These are phyloP conservation scores for Coniochaeta ligniaria DNA, from an alignment of 2,329 filamentous ascomycete genomes.

Conservation along the genomic window DNA sequence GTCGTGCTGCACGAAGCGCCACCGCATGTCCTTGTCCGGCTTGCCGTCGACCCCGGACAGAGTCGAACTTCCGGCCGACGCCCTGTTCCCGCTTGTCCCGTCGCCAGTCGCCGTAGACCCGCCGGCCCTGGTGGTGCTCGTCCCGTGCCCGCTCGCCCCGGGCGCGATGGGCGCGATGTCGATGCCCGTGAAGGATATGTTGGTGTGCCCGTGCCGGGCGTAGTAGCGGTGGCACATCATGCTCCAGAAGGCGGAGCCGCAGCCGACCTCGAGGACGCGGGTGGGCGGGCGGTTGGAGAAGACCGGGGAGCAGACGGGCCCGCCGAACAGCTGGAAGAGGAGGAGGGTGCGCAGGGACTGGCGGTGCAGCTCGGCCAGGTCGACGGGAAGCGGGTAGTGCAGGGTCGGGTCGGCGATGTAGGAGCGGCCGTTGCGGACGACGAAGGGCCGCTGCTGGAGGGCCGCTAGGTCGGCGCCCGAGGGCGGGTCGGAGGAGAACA, in stretches of 20 bases:
- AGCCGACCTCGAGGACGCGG: slow-evolving; percentile 78
- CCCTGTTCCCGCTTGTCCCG: slow-evolving; percentile 1
- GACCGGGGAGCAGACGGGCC: slow-evolving; percentile 66
- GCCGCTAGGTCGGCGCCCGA: slow-evolving; percentile 30
- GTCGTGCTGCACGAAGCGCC: slow-evolving; percentile 86
- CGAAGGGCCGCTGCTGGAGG: slow-evolving; percentile 45
- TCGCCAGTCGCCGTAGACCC: not conserved
- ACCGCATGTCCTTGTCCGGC: slow-evolving; percentile 67
- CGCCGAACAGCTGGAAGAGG: slow-evolving; percentile 72
- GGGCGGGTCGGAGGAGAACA: slow-evolving; percentile 40
- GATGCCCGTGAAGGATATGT: slow-evolving; percentile 73
- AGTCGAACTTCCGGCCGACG: slow-evolving; percentile 5
- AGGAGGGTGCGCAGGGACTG: slow-evolving; percentile 80
- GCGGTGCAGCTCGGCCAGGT: slow-evolving; percentile 79
- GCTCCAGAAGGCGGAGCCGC: slow-evolving; percentile 85
- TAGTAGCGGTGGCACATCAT: slow-evolving; percentile 81
- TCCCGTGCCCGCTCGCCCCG: slow-evolving; percentile 7
- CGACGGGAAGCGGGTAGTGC: slow-evolving; percentile 80
- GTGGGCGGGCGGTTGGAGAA: slow-evolving; percentile 61
- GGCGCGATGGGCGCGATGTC: slow-evolving; percentile 62
- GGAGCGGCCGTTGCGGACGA: slow-evolving; percentile 70
- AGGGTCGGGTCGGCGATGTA: slow-evolving; percentile 70
- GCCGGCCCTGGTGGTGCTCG: slow-evolving; percentile 7
- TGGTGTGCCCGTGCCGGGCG: slow-evolving; percentile 55
- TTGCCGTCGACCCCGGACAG: slow-evolving; percentile 22